Base-by-base conservation (phyloP, 495 filamentous ascomycete species). In the Hapsidospora chrysogenum region DNA sequence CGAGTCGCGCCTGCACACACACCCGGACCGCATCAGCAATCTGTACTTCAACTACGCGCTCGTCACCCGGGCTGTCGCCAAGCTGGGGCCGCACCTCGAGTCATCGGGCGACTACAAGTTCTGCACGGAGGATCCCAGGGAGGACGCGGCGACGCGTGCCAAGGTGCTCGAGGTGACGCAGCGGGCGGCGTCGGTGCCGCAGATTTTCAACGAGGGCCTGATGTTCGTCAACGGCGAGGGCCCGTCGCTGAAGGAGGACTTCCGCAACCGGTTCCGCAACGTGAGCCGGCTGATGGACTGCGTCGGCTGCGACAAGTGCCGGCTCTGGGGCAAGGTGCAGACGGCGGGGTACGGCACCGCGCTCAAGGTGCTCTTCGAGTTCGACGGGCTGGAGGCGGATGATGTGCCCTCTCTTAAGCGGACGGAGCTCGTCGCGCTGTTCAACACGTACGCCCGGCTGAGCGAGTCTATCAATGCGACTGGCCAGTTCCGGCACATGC, bases 11-110 rank as follows among this genome's bases (percentile, higher is more conserved):
- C 69, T 97, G 13, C 77, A 89, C 48, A 63, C 64, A 6, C 73
- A 83, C 46, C 85, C 87, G 0, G 89, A 97, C 42, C 80, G 85
- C 35, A 78, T 95, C 49, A 87, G 87, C 36, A 97, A 97, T 54
- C 71, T 96, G 39, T 97, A 96, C 60, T 97, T 97, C 64, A 94
- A 97, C 66, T 97, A 94, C 51, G 89, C 89, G 0, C 68, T 97
- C 19, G 66, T 97, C 15, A 74, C 85, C 6, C 84, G 89, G 42
- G 89, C 89, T 14, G 66, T 94, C 35, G 76, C 78, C 15, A 97
- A 97, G 55, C 72, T 96, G n/a, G 80, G 75, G 16, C 80, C 80
- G 17, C 78, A 89, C 46, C 63, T 96, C 14, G 58, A 78, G 30
- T 31, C 36, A 5, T 31, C 36, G 6, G 32, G 44, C 8, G 45